Percentiles rank a stretch among this genome's conserved stretches.
Evolutionary conservation across 176 grass and related monocot genomes (phyloP).

Genomic region (Stipa capillata): DNA sequence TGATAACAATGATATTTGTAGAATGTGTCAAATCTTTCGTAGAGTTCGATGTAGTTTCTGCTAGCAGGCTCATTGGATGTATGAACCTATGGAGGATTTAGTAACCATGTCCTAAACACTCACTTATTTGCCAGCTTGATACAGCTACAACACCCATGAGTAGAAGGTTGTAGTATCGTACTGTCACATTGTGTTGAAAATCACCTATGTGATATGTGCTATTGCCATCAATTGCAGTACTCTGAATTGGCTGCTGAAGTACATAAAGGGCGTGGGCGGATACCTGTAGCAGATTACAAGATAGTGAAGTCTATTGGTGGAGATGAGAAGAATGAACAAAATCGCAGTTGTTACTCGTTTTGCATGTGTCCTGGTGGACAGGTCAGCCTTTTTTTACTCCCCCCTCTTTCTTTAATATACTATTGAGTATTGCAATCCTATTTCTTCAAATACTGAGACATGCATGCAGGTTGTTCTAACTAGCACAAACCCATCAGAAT

Average conservation of each 20-base stretch:
- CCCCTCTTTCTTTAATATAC: neutral
- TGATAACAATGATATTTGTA: no score
- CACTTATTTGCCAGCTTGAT: no score
- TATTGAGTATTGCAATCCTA: neutral
- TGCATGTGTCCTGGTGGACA: slow-evolving; percentile 99
- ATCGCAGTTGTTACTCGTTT: slow-evolving; percentile 85
- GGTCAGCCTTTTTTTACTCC: slow-evolving; percentile 18
- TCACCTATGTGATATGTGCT: neutral
- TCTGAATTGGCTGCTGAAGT: slow-evolving; percentile 82
- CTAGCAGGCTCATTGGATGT: no score
- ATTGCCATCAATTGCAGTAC: slow-evolving; percentile 51
- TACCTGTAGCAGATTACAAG: slow-evolving; percentile 99
- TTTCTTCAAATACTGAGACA: slow-evolving; percentile 12
- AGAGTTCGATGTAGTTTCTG: no score
- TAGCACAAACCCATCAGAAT: slow-evolving; percentile 78
- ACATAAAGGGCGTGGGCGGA: slow-evolving; percentile 71
- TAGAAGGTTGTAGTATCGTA: neutral
- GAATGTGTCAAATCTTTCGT: no score
- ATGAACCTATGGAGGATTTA: no score
- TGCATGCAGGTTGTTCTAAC: slow-evolving; percentile 87
- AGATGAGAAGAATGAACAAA: slow-evolving; percentile 32
- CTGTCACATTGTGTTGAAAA: neutral
- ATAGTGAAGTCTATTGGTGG: slow-evolving; percentile 57
- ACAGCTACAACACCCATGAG: neutral
- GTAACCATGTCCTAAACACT: no score